Evolutionary conservation across 2,329 filamentous ascomycete species (phyloP).

Genomic region (Chrysoporthe austroafricana): DNA sequence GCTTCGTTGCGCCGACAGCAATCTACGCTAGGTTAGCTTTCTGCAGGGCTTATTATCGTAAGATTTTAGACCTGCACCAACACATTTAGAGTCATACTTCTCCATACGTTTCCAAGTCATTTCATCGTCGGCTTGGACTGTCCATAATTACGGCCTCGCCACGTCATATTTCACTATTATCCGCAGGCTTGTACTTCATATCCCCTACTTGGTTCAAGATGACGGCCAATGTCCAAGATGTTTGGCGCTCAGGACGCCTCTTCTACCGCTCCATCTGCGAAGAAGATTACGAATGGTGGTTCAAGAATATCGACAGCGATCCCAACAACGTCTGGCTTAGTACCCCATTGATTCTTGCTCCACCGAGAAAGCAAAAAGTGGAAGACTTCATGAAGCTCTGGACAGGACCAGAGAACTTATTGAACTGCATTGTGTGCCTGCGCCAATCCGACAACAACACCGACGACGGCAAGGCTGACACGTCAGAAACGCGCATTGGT

Average conservation of each 20-base stretch:
- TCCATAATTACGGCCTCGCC: background rate
- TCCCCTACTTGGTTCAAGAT: background rate
- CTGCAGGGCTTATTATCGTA: too few species aligned
- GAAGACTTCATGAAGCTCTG: constrained; percentile 26
- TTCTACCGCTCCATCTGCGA: constrained; percentile 32
- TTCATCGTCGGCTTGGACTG: background rate
- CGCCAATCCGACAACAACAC: constrained; percentile 11
- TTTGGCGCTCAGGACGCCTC: constrained; percentile 34
- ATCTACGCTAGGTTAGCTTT: too few species aligned
- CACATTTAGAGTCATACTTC: too few species aligned
- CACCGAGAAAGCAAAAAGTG: constrained; percentile 22
- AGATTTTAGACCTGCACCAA: too few species aligned
- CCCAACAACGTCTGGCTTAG: constrained; percentile 28
- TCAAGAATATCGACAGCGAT: constrained; percentile 30
- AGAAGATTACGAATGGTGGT: constrained; percentile 24
- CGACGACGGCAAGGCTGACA: constrained; percentile 18
- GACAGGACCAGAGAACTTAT: constrained; percentile 20
- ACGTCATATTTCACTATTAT: background rate
- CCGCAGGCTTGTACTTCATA: background rate
- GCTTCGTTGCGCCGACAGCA: too few species aligned
- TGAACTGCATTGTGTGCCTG: constrained; percentile 33
- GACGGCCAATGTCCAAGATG: constrained; percentile 21
- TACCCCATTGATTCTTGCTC: constrained; percentile 19
- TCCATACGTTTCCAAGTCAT: too few species aligned
- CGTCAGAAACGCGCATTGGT: constrained; percentile 28